A percentile compares a stretch with the other conserved stretches of the same genome.
Evolutionary conservation across 768 basidiomycete genomes (phyloP).

Genomic region (Clavulina sp.): DNA sequence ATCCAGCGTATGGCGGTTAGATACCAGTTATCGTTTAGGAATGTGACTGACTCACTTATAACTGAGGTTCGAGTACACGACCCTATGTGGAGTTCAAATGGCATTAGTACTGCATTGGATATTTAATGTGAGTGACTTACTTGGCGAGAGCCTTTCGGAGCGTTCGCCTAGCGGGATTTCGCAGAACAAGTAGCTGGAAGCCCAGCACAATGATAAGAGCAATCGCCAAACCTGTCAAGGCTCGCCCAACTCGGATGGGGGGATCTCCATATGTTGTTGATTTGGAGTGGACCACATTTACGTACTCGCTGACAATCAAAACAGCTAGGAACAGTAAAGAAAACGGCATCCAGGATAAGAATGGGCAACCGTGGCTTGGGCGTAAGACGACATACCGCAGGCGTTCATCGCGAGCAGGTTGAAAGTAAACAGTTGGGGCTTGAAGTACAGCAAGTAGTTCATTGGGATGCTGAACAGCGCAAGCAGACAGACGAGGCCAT

Average conservation of each 20-base stretch:
- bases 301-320: constrained; percentile 13
- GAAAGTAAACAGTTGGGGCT: not conserved
- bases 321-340: constrained; percentile 12
- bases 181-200: constrained; percentile 17
- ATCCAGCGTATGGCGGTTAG: constrained; percentile 10
- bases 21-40: no score
- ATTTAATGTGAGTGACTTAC: not conserved
- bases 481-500: constrained; percentile 11
- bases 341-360: not conserved
- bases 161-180: constrained; percentile 16
- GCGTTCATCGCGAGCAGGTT: not conserved
- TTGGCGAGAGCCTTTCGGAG: constrained; percentile 13
- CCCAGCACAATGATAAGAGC: constrained; percentile 16
- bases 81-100: not conserved
- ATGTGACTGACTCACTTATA: not conserved
- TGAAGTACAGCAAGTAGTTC: constrained; percentile 10
- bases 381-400: not conserved
- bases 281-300: constrained; percentile 14
- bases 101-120: not conserved
- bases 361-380: not conserved
- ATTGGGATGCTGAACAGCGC: constrained; percentile 12
- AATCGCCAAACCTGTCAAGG: constrained; percentile 15
- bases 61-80: not conserved
- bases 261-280: constrained; percentile 16
- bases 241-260: constrained; percentile 13